phyloP scores from a whole-genome alignment of 2,329 filamentous ascomycete genomes.

The Dothidotthia symphoricarpi region DNA sequence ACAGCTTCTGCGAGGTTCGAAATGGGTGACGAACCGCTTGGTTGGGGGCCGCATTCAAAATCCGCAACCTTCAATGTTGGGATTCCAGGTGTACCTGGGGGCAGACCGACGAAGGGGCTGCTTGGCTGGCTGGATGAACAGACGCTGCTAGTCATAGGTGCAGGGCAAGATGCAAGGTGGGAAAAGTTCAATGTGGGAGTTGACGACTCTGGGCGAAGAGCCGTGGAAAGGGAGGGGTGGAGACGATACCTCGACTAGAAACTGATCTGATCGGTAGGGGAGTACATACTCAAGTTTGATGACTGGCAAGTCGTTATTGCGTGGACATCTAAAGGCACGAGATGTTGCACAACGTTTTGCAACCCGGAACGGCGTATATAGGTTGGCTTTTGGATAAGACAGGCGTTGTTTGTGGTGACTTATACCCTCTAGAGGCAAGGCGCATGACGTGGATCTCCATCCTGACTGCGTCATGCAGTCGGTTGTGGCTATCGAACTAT shows the following conservation, averaged over 20 bases:
- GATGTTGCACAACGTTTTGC: too few species aligned
- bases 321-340: too few species aligned
- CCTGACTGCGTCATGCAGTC: too few species aligned
- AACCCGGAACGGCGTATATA: too few species aligned
- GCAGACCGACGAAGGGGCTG: constrained; percentile 72
- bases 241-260: constrained; percentile 65
- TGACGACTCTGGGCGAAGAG: constrained; percentile 64
- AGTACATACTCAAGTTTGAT: too few species aligned
- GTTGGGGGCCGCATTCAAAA: constrained; percentile 28
- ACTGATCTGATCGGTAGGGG: neutral
- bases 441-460: too few species aligned
- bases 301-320: too few species aligned
- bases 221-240: constrained; percentile 73
- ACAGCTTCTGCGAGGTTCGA: constrained; percentile 80
- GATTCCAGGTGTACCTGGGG: constrained; percentile 54
- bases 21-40: constrained; percentile 67
- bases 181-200: constrained; percentile 64
- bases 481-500: too few species aligned
- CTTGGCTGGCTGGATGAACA: constrained; percentile 80
- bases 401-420: too few species aligned
- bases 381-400: too few species aligned
- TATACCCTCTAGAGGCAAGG: too few species aligned
- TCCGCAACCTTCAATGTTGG: constrained; percentile 45
- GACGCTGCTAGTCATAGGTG: constrained; percentile 72
- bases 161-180: constrained; percentile 79